Evolutionary conservation across 2,329 filamentous ascomycete genomes (phyloP).

Genomic region (Didymella keratinophila): DNA sequence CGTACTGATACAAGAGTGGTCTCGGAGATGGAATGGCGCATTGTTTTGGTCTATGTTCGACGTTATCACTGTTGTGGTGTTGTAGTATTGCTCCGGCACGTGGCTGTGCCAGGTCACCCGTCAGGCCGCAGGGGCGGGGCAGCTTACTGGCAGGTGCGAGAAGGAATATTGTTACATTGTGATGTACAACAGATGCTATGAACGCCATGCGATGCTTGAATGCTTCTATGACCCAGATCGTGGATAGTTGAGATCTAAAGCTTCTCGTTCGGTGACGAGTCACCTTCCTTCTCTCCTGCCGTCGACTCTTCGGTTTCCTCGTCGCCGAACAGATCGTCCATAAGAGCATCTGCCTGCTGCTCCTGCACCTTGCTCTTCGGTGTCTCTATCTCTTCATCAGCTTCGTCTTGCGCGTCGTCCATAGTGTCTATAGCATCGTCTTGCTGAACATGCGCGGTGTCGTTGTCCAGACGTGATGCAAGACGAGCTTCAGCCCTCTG

Average conservation of each 20-base stretch:
- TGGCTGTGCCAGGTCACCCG: background rate
- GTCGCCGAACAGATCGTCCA: constrained; percentile 15
- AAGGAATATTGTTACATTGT: constrained; percentile 6
- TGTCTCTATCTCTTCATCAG: background rate
- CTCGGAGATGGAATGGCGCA: too few relatives aligned
- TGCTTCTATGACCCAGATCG: background rate
- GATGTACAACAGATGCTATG: constrained; percentile 7
- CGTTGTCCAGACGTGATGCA: constrained; percentile 10
- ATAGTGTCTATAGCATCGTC: background rate
- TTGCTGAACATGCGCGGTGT: background rate
- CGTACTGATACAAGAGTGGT: too few relatives aligned
- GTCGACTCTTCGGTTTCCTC: background rate
- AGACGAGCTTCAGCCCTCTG: background rate
- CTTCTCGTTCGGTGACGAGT: background rate
- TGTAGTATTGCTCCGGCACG: background rate
- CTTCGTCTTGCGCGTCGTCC: constrained; percentile 3
- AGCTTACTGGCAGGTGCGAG: background rate
- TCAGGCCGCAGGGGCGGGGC: background rate
- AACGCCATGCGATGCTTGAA: constrained; percentile 7
- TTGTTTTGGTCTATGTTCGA: too few relatives aligned
- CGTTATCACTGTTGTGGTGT: too few relatives aligned
- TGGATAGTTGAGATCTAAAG: background rate
- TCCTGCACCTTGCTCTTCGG: background rate
- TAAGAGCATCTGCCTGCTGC: constrained; percentile 12
- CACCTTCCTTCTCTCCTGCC: too few relatives aligned